Percentiles rank a stretch among this genome's conserved stretches.
These are phyloP conservation scores for Fragosphaeria purpurea DNA, from an alignment of 2,329 filamentous ascomycete genomes.

Conservation along the genomic window DNA sequence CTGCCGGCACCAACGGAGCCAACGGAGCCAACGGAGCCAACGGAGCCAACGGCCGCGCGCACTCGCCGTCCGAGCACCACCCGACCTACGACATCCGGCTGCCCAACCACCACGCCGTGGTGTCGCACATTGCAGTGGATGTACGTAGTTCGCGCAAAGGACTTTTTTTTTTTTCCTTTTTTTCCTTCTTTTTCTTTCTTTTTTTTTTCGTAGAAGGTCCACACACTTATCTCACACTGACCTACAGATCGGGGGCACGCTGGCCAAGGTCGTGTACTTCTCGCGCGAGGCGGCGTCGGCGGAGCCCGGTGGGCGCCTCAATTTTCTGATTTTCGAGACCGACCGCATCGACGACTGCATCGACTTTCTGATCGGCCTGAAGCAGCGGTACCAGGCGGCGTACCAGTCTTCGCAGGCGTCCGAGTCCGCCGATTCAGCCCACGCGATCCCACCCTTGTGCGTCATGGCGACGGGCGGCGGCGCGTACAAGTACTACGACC, in stretches of 20 bases:
- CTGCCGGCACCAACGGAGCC: not conserved
- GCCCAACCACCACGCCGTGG: constrained; percentile 87
- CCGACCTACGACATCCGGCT: constrained; percentile 92
- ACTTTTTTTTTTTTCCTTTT: not conserved
- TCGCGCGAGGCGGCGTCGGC: constrained; percentile 73
- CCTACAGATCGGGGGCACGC: constrained; percentile 77
- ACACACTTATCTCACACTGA: not conserved
- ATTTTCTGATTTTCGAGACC: constrained; percentile 95
- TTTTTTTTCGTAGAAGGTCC: too few species aligned
- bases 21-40: not conserved
- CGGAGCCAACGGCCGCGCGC: constrained; percentile 21
- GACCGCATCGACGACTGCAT: constrained; percentile 90
- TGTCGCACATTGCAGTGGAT: constrained; percentile 95
- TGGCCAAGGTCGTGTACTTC: constrained; percentile 96
- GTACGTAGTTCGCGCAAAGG: constrained; percentile 43
- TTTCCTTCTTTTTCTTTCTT: too few species aligned
- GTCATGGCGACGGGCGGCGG: constrained; percentile 95
- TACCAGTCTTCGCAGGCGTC: constrained; percentile 57
- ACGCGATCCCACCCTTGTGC: constrained; percentile 39
- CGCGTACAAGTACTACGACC: constrained; percentile 94
- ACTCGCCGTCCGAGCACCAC: constrained; percentile 33
- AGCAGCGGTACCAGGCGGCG: constrained; percentile 67
- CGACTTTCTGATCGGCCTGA: constrained; percentile 78
- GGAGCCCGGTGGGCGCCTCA: constrained; percentile 78
- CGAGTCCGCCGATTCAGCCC: constrained; percentile 28